Conservation (phyloP, 1,284 basidiomycete species). For the Thelephora terrestris region DNA sequence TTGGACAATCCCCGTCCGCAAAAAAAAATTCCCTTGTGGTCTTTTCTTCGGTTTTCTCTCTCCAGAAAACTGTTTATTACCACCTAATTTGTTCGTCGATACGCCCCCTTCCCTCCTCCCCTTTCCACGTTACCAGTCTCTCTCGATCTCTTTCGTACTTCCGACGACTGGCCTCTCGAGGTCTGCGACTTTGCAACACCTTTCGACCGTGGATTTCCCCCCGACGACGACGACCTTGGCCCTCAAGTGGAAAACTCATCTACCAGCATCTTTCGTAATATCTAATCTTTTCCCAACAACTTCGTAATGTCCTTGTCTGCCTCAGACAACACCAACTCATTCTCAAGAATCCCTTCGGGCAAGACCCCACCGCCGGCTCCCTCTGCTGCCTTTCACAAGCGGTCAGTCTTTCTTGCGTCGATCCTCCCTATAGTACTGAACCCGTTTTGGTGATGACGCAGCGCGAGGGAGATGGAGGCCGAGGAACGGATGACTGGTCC, state of each 20-base stretch:
- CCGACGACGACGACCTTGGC: constrained; percentile 6
- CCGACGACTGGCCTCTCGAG: too few species aligned
- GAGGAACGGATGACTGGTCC: constrained; percentile 48
- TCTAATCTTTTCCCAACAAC: constrained; percentile 57
- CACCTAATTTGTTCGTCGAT: too few species aligned
- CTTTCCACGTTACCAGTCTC: too few species aligned
- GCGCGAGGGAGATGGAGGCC: constrained; percentile 73
- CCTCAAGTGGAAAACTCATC: constrained; percentile 2
- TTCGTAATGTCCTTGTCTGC: constrained; percentile 84
- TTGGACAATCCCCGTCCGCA: too few species aligned
- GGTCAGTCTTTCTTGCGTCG: constrained; percentile 34
- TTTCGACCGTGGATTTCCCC: constrained; percentile 7
- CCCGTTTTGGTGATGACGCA: constrained; percentile 22
- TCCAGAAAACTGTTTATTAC: too few species aligned
- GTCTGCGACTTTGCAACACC: constrained; percentile 11
- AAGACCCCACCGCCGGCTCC: constrained; percentile 85
- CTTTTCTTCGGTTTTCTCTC: too few species aligned
- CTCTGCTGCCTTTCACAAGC: constrained; percentile 80
- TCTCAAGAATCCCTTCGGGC: constrained; percentile 69
- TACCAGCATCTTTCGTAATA: constrained; percentile 54
- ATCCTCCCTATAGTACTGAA: background rate
- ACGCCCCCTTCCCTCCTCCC: too few species aligned
- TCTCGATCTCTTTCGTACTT: too few species aligned
- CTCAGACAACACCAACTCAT: constrained; percentile 65
- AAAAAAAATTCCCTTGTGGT: too few species aligned